Evolutionary conservation across 805 yeast species (phyloP).

Genomic region (Wickerhamiella australiensis): DNA sequence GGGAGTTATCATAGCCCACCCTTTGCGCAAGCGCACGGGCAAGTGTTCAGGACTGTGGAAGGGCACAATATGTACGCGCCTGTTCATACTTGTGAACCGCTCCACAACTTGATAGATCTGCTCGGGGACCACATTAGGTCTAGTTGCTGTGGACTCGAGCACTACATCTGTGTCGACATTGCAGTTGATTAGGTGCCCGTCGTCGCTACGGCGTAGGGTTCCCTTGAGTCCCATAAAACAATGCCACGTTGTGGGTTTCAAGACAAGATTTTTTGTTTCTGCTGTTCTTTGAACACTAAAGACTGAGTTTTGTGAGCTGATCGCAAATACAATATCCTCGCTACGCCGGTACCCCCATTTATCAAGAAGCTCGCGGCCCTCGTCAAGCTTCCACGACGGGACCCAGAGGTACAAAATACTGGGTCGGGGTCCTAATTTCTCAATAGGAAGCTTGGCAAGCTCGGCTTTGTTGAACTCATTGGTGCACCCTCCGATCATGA

Average conservation of each 20-base stretch:
- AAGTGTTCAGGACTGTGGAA: conserved; percentile 44
- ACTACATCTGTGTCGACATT: conserved; percentile 82
- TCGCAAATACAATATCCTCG: conserved; percentile 77
- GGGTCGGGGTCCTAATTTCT: conserved; percentile 65
- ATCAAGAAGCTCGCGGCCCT: conserved; percentile 38
- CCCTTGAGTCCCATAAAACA: conserved; percentile 98
- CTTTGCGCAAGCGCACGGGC: conserved; percentile 56
- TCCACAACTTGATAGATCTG: conserved; percentile 73
- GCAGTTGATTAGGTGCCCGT: conserved; percentile 77
- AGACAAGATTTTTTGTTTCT: conserved; percentile 36
- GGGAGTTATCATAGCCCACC: conserved; percentile 87
- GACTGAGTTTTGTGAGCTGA: conserved; percentile 51
- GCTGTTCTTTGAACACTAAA: conserved; percentile 40
- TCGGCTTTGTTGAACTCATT: conserved; percentile 56
- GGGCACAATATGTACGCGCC: conserved; percentile 79
- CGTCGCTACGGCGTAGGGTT: conserved; percentile 76
- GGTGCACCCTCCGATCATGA: conserved; percentile 79
- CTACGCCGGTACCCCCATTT: conserved; percentile 67
- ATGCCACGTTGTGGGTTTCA: conserved; percentile 70
- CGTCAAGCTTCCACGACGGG: conserved; percentile 54
- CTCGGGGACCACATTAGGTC: conserved; percentile 46
- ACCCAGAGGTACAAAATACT: conserved; percentile 86
- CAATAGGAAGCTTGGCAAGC: conserved; percentile 55
- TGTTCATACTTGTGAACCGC: conserved; percentile 70
- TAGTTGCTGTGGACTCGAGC: conserved; percentile 38